These are phyloP conservation scores for Xylariaceae sp. DNA, from an alignment of 2,329 filamentous ascomycete species.

Conservation along the genomic window DNA sequence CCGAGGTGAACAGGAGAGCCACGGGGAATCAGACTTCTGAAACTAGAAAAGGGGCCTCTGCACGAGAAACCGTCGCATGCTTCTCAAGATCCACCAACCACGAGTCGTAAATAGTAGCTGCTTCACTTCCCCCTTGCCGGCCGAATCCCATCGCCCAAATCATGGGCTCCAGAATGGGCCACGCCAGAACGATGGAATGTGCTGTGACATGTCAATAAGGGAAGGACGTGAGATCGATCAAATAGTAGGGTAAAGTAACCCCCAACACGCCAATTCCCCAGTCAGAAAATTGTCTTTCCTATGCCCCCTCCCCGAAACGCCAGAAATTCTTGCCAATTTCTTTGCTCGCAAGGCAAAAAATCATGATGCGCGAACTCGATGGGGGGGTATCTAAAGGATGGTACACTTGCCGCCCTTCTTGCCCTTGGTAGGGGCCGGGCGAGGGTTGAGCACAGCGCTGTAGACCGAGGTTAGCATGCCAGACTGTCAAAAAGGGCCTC, in stretches of 20 bases:
- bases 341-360: conserved; percentile 25
- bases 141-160: conserved; percentile 10
- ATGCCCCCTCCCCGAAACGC: conserved; percentile 33
- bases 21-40: conserved; percentile 18
- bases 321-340: conserved; percentile 28
- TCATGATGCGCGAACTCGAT: conserved; percentile 18
- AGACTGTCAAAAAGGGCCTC: conserved; percentile 21
- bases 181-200: conserved; percentile 15
- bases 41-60: conserved; percentile 12
- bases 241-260: conserved; percentile 23
- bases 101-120: conserved; percentile 4
- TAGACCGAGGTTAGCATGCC: conserved; percentile 17
- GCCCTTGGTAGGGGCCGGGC: conserved; percentile 51
- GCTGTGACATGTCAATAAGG: conserved; percentile 9
- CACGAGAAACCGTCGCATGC: conserved; percentile 15
- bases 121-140: conserved; percentile 10
- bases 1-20: conserved; percentile 14
- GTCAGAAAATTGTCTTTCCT: conserved; percentile 28
- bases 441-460: conserved; percentile 68
- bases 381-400: conserved; percentile 50
- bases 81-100: conserved; percentile 19
- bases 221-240: conserved; percentile 17
- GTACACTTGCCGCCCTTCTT: conserved; percentile 63
- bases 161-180: conserved; percentile 1
- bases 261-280: conserved; percentile 28